Evolutionary conservation across 2,329 filamentous ascomycete genomes (phyloP).

Genomic region (Alternaria hordeiaustralica): DNA sequence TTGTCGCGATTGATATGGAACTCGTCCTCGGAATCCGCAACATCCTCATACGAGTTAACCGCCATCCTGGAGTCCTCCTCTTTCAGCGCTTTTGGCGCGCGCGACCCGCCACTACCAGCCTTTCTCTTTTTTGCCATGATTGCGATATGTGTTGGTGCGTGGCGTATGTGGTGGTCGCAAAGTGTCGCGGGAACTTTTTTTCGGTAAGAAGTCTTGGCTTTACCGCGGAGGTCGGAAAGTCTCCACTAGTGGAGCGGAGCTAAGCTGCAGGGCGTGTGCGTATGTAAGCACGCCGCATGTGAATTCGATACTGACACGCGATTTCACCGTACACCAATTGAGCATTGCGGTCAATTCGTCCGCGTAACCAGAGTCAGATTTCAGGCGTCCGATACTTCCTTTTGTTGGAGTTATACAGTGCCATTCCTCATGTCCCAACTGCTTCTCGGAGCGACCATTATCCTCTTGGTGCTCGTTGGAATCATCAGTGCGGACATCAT

Average conservation of each 20-base stretch:
- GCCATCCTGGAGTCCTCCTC: constrained; percentile 62
- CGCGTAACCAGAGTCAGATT: not conserved
- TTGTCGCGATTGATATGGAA: constrained; percentile 88
- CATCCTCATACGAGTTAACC: constrained; percentile 73
- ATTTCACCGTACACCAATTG: not conserved
- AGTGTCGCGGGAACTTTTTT: constrained; percentile 31
- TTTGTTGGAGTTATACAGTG: not conserved
- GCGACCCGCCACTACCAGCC: constrained; percentile 59
- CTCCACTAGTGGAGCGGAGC: not conserved
- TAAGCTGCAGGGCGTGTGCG: not conserved
- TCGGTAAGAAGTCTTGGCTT: constrained; percentile 38
- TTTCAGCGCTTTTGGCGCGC: constrained; percentile 42
- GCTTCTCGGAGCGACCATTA: constrained; percentile 44
- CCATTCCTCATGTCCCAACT: constrained; percentile 41
- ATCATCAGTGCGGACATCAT: constrained; percentile 60
- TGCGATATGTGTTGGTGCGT: constrained; percentile 7
- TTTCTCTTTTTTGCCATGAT: constrained; percentile 71
- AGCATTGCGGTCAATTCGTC: not conserved
- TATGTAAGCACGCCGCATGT: not conserved
- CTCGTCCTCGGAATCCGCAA: constrained; percentile 93
- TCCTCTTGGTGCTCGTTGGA: constrained; percentile 45
- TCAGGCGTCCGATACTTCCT: not conserved
- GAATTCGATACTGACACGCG: not conserved
- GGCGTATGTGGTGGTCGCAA: constrained; percentile 3
- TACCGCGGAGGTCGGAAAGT: constrained; percentile 20